These are phyloP conservation scores for Abrus precatorius DNA, from an alignment of 306 rosid species.

Conservation along the genomic window DNA sequence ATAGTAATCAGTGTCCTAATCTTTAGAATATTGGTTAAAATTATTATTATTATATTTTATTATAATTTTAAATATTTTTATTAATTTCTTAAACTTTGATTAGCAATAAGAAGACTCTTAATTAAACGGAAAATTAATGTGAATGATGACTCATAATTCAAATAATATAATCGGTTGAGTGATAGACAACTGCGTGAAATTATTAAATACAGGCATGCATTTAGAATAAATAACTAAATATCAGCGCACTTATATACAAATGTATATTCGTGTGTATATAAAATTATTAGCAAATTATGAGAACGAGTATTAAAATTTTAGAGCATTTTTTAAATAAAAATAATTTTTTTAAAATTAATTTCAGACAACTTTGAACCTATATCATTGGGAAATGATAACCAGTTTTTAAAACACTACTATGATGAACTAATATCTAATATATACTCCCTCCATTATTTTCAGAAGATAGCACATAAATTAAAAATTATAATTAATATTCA, in stretches of 20 bases:
- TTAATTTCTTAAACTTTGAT: too few relatives aligned
- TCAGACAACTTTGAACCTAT: neutral
- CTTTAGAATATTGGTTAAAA: too few relatives aligned
- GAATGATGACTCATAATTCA: neutral
- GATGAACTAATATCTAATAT: neutral
- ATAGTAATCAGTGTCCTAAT: too few relatives aligned
- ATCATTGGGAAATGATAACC: neutral
- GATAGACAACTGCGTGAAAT: too few relatives aligned
- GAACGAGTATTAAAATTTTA: neutral
- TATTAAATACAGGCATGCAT: neutral
- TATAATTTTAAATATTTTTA: too few relatives aligned
- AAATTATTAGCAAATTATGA: neutral
- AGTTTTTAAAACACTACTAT: neutral
- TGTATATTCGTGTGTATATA: neutral
- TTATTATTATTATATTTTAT: too few relatives aligned
- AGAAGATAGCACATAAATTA: neutral
- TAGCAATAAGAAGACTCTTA: too few relatives aligned
- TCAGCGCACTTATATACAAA: neutral
- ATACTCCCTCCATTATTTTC: neutral
- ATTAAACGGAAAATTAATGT: neutral
- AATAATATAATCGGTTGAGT: neutral
- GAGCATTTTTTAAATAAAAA: neutral
- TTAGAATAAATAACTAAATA: conserved; percentile 10
- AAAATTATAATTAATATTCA: neutral
- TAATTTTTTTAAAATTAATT: neutral